phyloP scores from a whole-genome alignment of 352 stramenopile species.

The Pythium phragmitis region DNA sequence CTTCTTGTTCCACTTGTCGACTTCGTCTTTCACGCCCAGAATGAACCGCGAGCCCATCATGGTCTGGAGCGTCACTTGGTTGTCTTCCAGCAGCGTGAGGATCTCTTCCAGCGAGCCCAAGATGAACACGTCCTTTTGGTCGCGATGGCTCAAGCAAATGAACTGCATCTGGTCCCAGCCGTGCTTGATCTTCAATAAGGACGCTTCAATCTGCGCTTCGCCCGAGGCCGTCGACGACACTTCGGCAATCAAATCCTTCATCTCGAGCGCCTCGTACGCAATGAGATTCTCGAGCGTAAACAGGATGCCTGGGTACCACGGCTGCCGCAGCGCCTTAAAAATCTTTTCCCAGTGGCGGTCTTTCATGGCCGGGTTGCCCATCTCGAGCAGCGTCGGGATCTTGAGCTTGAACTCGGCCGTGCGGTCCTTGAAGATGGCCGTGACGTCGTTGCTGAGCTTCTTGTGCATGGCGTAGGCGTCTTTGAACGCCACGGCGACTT shows the following conservation, averaged over 20 bases:
- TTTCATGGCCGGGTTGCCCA: slow-evolving; percentile 91
- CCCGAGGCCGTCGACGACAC: slow-evolving; percentile 84
- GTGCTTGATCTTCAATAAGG: slow-evolving; percentile 85
- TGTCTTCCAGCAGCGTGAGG: slow-evolving; percentile 88
- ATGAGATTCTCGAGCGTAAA: slow-evolving; percentile 91
- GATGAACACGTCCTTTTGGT: slow-evolving; percentile 88
- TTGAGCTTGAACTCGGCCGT: slow-evolving; percentile 90
- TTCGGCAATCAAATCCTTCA: slow-evolving; percentile 87
- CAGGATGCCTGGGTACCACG: slow-evolving; percentile 86
- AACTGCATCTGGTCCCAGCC: slow-evolving; percentile 90
- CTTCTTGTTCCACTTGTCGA: slow-evolving; percentile 89
- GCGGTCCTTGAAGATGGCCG: slow-evolving; percentile 82
- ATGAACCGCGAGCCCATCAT: slow-evolving; percentile 94
- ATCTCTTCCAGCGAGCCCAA: slow-evolving; percentile 91
- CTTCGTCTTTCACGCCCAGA: slow-evolving; percentile 88
- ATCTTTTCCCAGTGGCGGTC: slow-evolving; percentile 95
- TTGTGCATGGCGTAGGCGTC: slow-evolving; percentile 90
- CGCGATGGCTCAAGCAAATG: slow-evolving; percentile 77
- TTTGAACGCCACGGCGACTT: slow-evolving; percentile 86
- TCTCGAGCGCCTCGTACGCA: slow-evolving; percentile 82
- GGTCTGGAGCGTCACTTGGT: slow-evolving; percentile 90
- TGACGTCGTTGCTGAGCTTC: slow-evolving; percentile 91
- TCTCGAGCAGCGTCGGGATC: slow-evolving; percentile 90
- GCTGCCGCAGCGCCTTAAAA: slow-evolving; percentile 86
- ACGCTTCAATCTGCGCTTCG: slow-evolving; percentile 90